These are phyloP conservation scores for Dactylellina drechsleri DNA, from an alignment of 2,329 filamentous ascomycete genomes.

Conservation along the genomic window DNA sequence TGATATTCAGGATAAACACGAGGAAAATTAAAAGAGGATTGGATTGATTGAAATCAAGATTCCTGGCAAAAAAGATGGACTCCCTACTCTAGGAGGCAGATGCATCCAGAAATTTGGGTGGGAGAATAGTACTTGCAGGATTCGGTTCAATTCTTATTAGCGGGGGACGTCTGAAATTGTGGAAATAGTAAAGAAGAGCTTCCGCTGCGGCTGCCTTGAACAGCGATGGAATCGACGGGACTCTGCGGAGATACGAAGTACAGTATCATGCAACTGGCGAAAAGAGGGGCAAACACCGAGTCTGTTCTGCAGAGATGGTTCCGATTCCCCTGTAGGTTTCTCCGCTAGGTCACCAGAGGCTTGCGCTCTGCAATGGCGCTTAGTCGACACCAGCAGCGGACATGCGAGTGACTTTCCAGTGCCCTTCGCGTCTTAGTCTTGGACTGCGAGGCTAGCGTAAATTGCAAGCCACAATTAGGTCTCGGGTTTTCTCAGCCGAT, in stretches of 20 bases:
- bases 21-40: neutral
- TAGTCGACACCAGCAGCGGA: neutral
- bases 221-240: conserved; percentile 17
- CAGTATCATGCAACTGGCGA: conserved; percentile 23
- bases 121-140: conserved; percentile 12
- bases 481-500: conserved; percentile 8
- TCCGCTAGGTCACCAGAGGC: neutral
- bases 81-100: conserved; percentile 5
- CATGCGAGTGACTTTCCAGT: conserved; percentile 8
- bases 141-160: conserved; percentile 19
- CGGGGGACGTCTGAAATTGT: neutral
- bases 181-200: conserved; percentile 11
- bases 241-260: conserved; percentile 19
- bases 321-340: conserved; percentile 2
- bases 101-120: conserved; percentile 14
- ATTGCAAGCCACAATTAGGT: conserved; percentile 14
- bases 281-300: conserved; percentile 47
- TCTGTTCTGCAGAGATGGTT: neutral
- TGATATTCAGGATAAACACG: neutral
- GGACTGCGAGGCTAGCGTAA: conserved; percentile 14
- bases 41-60: conserved; percentile 11
- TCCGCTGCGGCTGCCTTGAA: neutral
- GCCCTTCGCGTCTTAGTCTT: conserved; percentile 8
- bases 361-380: conserved; percentile 5
- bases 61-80: conserved; percentile 7